Evolutionary conservation across 83 land plant genomes (phyloP).

Genomic region (Picea mariana): DNA sequence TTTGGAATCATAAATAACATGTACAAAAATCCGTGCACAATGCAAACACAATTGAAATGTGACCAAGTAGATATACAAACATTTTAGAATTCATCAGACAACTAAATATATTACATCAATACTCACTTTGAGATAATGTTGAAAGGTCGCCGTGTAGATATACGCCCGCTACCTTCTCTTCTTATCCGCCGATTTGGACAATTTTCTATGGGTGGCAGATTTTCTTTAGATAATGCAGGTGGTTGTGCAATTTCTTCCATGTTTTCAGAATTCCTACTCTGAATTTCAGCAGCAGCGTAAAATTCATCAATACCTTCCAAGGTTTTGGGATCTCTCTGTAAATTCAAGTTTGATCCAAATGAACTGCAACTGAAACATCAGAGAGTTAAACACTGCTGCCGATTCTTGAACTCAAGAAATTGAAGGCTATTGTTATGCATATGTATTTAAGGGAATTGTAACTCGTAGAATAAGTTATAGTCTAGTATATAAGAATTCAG

Average conservation of each 20-base stretch:
- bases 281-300: background rate
- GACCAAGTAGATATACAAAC: background rate
- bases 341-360: constrained; percentile 1
- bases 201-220: background rate
- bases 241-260: background rate
- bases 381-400: background rate
- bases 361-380: background rate
- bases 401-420: no score
- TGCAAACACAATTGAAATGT: no score
- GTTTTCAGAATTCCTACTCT: background rate
- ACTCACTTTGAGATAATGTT: background rate
- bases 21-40: background rate
- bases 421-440: background rate
- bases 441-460: no score
- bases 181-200: background rate
- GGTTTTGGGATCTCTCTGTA: constrained; percentile 9
- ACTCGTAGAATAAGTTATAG: background rate
- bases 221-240: background rate
- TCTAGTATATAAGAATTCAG: background rate
- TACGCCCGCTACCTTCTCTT: background rate
- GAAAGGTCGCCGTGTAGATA: background rate
- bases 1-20: background rate
- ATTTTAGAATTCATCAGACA: background rate
- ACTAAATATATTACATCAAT: background rate
- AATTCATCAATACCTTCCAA: background rate